phyloP scores from a whole-genome alignment of 2,329 filamentous ascomycete species.

The Epichloe elymi region DNA sequence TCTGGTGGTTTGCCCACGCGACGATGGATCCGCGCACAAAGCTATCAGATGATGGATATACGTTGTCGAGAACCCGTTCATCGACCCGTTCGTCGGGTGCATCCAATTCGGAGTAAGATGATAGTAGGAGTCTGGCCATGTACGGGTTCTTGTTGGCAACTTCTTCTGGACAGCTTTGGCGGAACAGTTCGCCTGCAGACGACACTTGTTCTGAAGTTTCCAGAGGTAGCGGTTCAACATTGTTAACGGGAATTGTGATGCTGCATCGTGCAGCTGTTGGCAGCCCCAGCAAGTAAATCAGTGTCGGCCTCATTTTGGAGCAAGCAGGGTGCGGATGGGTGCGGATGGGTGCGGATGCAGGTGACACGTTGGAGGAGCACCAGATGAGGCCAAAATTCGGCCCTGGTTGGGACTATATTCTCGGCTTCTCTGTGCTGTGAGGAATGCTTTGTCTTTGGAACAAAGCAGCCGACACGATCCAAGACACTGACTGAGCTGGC shows the following conservation, averaged over 20 bases:
- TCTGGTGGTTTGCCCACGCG: constrained; percentile 36
- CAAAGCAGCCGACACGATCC: background rate
- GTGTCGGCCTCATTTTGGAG: constrained; percentile 2
- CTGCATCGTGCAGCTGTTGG: background rate
- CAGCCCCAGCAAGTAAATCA: constrained; percentile 4
- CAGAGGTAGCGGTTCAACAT: constrained; percentile 17
- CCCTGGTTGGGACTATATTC: background rate
- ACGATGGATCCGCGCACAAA: constrained; percentile 31
- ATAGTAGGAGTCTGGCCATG: constrained; percentile 15
- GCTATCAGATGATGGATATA: constrained; percentile 23
- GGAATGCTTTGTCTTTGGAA: background rate
- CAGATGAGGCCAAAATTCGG: background rate
- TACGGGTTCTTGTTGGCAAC: constrained; percentile 10
- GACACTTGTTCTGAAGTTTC: constrained; percentile 10
- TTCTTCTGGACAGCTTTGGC: constrained; percentile 22
- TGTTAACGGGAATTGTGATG: constrained; percentile 14
- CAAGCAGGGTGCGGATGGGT: background rate
- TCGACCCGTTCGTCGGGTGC: constrained; percentile 5
- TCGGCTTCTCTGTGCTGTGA: background rate
- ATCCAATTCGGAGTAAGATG: constrained; percentile 14
- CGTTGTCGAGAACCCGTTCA: constrained; percentile 7
- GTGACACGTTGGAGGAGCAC: background rate
- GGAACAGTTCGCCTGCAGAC: constrained; percentile 18
- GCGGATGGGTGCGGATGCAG: background rate
- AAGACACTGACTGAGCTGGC: background rate